A percentile compares a stretch with the other conserved stretches of the same genome.
Conservation (phyloP, 1,284 basidiomycete genomes). For the Earliella scabrosa region DNA sequence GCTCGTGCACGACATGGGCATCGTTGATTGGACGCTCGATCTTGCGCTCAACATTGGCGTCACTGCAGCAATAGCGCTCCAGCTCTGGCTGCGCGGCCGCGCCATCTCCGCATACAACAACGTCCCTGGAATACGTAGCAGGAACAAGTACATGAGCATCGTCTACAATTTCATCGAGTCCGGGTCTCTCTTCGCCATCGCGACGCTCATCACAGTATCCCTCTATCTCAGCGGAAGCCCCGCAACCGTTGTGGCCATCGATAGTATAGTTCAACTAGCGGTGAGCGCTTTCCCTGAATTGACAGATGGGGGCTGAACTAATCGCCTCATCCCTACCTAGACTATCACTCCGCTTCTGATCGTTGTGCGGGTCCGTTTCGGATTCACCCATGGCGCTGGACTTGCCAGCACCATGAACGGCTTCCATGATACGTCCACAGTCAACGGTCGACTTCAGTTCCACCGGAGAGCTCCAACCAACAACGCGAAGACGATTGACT, state of each 20-base stretch:
- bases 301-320: too few relatives aligned
- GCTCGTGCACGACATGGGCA: neutral
- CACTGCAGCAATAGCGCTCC: neutral
- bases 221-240: neutral
- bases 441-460: too few relatives aligned
- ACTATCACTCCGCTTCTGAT: neutral
- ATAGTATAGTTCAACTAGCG: neutral
- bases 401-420: neutral
- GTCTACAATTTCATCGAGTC: neutral
- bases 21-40: neutral
- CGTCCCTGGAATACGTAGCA: neutral
- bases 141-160: neutral
- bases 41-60: neutral
- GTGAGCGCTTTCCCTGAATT: too few relatives aligned
- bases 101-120: neutral
- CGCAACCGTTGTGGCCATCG: neutral
- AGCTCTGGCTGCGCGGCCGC: neutral
- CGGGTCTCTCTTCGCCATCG: neutral
- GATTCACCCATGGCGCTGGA: neutral
- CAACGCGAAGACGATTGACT: too few relatives aligned
- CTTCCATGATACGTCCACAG: neutral
- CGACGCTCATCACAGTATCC: neutral
- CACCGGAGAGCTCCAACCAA: too few relatives aligned
- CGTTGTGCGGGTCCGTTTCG: neutral
- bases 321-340: too few relatives aligned